These are phyloP conservation scores for Leptographium procerum DNA, from an alignment of 2,329 filamentous ascomycete genomes.

Conservation along the genomic window DNA sequence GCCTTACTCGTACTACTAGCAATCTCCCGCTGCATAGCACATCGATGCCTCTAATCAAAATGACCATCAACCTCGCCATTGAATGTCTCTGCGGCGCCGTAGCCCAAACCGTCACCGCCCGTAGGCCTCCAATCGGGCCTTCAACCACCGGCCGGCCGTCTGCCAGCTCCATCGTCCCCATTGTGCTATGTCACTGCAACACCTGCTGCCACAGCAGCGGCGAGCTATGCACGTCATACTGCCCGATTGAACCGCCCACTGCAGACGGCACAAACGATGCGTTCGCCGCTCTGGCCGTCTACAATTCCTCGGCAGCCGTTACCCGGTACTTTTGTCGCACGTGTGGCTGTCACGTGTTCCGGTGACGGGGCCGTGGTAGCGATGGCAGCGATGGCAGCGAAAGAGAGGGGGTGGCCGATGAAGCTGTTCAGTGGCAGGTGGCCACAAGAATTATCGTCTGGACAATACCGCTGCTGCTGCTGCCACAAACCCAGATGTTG, in stretches of 20 bases:
- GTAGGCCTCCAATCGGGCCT: too few relatives aligned
- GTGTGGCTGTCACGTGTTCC: constrained; percentile 31
- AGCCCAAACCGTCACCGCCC: constrained; percentile 5
- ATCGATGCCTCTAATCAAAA: background rate
- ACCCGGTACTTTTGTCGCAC: constrained; percentile 26
- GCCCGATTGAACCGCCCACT: constrained; percentile 14
- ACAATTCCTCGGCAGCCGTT: constrained; percentile 5
- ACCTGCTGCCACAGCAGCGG: constrained; percentile 21
- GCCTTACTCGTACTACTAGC: background rate
- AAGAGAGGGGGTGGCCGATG: too few relatives aligned
- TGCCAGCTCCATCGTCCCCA: background rate
- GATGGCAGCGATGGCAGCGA: background rate
- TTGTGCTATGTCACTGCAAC: constrained; percentile 17
- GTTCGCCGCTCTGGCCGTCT: constrained; percentile 10
- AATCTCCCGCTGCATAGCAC: background rate
- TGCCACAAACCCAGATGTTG: constrained; percentile 12
- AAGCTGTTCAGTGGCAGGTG: constrained; percentile 19
- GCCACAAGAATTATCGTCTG: constrained; percentile 26
- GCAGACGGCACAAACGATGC: constrained; percentile 7
- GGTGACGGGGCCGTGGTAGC: constrained; percentile 6
- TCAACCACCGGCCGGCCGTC: background rate
- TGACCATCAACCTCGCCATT: constrained; percentile 4
- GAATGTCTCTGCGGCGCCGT: constrained; percentile 15
- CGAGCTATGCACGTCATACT: constrained; percentile 27
- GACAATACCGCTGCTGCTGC: background rate